A percentile compares a stretch with the other conserved stretches of the same genome.
phyloP scores from a whole-genome alignment of 345 rosid genomes.

The Gossypium mustelinum region DNA sequence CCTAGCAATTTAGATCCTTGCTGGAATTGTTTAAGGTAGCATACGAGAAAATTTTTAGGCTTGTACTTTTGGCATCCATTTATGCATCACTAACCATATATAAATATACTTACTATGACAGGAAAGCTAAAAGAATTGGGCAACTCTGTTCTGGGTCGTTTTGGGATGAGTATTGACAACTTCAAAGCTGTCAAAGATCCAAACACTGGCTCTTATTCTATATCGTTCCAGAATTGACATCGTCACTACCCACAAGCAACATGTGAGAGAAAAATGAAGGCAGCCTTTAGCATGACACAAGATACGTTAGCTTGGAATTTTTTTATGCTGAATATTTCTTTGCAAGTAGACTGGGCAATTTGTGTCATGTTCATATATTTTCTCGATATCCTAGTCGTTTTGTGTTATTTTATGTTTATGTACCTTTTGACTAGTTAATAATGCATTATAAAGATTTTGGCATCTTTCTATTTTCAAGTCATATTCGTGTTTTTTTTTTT shows the following conservation, averaged over 20 bases:
- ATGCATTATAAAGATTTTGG: neutral
- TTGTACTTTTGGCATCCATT: neutral
- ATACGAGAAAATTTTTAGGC: neutral
- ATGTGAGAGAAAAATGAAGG: neutral
- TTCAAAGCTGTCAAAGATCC: constrained; percentile 96
- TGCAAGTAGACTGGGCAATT: neutral
- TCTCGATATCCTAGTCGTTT: neutral
- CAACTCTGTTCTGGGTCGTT: constrained; percentile 71
- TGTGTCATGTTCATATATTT: neutral
- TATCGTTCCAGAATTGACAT: constrained; percentile 59
- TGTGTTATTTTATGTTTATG: neutral
- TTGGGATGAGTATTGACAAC: constrained; percentile 92
- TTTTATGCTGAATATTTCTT: neutral
- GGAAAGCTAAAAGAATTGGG: constrained; percentile 94
- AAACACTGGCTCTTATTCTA: constrained; percentile 84
- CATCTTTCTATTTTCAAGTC: neutral
- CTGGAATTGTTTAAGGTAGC: neutral
- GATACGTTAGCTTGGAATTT: neutral
- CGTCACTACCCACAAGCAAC: neutral
- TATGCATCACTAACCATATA: neutral
- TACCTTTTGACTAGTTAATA: neutral
- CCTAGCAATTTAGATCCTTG: neutral
- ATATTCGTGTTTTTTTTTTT: no score
- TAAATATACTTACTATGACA: constrained; percentile 17
- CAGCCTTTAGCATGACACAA: neutral